phyloP scores from a whole-genome alignment of 129 eudicot genomes.

The Smallanthus sonchifolius region DNA sequence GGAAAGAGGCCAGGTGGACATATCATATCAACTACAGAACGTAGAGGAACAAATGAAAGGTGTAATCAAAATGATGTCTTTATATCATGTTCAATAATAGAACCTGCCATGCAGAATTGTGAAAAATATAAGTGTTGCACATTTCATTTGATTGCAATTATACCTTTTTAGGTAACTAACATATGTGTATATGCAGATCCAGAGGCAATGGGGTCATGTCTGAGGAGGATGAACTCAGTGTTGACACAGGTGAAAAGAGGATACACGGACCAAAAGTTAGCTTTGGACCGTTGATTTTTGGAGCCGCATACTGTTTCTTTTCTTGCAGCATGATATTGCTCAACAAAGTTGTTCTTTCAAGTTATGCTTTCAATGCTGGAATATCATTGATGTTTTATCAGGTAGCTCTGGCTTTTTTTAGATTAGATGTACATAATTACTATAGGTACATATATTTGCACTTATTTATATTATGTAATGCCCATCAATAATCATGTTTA shows the following conservation, averaged over 20 bases:
- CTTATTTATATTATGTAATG: neutral
- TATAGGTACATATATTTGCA: neutral
- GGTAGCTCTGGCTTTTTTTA: constrained; percentile 15
- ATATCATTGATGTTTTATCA: constrained; percentile 85
- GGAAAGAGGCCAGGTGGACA: constrained; percentile 18
- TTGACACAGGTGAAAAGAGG: constrained; percentile 36
- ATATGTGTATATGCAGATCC: constrained; percentile 28
- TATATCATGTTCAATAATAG: too few relatives aligned
- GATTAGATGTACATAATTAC: neutral
- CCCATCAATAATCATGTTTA: neutral
- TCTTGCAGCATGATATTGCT: constrained; percentile 92
- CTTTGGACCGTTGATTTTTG: constrained; percentile 58
- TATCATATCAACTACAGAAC: constrained; percentile 34
- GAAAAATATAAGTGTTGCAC: too few relatives aligned
- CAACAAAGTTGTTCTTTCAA: constrained; percentile 69
- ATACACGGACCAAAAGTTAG: constrained; percentile 41
- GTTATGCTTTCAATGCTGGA: constrained; percentile 71
- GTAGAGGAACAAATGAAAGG: constrained; percentile 56
- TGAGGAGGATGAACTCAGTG: constrained; percentile 17
- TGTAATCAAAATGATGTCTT: constrained; percentile 1
- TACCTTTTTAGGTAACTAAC: neutral
- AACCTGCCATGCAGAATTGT: too few relatives aligned
- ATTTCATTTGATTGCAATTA: neutral
- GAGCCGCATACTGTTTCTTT: constrained; percentile 71
- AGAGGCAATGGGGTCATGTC: constrained; percentile 35